Conservation (phyloP, 2,329 filamentous ascomycete species). For the Neoscytalidium dimidiatum region DNA sequence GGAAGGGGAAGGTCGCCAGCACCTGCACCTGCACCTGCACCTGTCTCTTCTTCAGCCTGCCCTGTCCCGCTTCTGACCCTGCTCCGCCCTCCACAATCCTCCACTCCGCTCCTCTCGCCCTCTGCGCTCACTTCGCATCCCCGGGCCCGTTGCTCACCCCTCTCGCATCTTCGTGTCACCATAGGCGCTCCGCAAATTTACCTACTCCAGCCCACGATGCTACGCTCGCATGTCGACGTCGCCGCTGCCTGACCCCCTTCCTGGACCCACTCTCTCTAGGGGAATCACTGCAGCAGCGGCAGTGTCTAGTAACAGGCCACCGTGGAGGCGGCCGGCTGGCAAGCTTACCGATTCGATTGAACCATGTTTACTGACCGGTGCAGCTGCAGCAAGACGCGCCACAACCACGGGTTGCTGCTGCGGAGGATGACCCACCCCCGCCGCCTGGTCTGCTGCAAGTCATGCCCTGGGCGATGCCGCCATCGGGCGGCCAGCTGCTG, state of each 20-base stretch:
- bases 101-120: not conserved
- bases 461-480: not conserved
- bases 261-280: not conserved
- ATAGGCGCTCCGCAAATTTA: not conserved
- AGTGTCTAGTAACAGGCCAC: constrained; percentile 9
- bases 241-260: not conserved
- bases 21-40: too few species aligned
- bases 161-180: not conserved
- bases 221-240: not conserved
- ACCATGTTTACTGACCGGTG: constrained; percentile 10
- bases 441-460: not conserved
- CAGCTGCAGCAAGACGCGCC: constrained; percentile 9
- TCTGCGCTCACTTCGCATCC: not conserved
- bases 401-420: not conserved
- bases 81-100: not conserved
- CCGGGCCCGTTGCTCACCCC: not conserved
- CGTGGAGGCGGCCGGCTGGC: constrained; percentile 1
- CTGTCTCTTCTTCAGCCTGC: constrained; percentile 13
- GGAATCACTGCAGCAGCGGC: not conserved
- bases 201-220: not conserved
- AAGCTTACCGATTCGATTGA: constrained; percentile 12
- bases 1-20: too few species aligned
- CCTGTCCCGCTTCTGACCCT: not conserved
- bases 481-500: constrained; percentile 12
- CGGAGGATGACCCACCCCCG: not conserved